Conservation (phyloP, 495 filamentous ascomycete genomes). For the Xylaria flabelliformis region DNA sequence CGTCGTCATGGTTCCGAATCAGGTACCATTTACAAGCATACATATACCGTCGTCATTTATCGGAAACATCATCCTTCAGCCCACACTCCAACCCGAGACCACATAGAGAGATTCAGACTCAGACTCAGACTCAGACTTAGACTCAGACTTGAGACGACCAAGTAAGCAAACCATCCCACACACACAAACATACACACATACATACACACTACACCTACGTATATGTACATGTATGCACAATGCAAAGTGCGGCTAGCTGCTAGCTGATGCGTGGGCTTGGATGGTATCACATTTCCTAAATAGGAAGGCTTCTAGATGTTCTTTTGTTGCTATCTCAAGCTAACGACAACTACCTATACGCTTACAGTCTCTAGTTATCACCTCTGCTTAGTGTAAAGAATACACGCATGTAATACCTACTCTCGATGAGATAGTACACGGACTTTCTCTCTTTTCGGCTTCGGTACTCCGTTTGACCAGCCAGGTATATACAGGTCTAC, state of each 20-base stretch:
- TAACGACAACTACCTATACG: background rate
- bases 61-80: background rate
- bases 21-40: background rate
- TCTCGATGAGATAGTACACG: background rate
- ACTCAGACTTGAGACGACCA: background rate
- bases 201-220: background rate
- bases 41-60: background rate
- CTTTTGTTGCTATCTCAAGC: constrained; percentile 17
- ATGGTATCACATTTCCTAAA: constrained; percentile 16
- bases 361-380: background rate
- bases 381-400: background rate
- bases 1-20: background rate
- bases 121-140: background rate
- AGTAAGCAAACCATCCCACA: background rate
- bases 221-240: background rate
- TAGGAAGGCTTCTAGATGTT: constrained; percentile 22
- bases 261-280: background rate
- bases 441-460: constrained; percentile 10
- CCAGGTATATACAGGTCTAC: too few species aligned
- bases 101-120: background rate
- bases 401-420: background rate
- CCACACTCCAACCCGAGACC: background rate
- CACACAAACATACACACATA: background rate
- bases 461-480: background rate
- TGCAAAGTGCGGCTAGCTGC: background rate